These are phyloP conservation scores for sunflower (Helianthus annuus) DNA, from an alignment of 129 eudicot species.

Conservation along the genomic window HanXRQr2.0-SUNRISE NC_035433.2:113000501-113001000, in stretches of 20 bases:
- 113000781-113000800: slow-evolving; percentile 90
- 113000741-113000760: slow-evolving; percentile 79
- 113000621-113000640: slow-evolving; percentile 83
- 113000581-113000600: neutral
- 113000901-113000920: neutral
- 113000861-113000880: too few relatives aligned
- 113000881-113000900: neutral
- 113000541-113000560: neutral
- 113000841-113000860: neutral
- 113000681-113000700: slow-evolving; percentile 84
- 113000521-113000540: neutral
- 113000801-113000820: slow-evolving; percentile 99
- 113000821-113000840: slow-evolving; percentile 96
- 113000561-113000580: neutral
- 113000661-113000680: slow-evolving; percentile 89
- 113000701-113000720: slow-evolving; percentile 89
- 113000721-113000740: slow-evolving; percentile 99
- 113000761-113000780: slow-evolving; percentile 91
- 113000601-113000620: slow-evolving; percentile 68
- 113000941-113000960: slow-evolving; percentile 94
- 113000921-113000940: slow-evolving; percentile 81
- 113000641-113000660: slow-evolving; percentile 88
- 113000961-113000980: slow-evolving; percentile 89
- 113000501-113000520: neutral
- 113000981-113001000: slow-evolving; percentile 93